phyloP scores from a whole-genome alignment of 768 basidiomycete species.

The Glaciozyma martinii region DNA sequence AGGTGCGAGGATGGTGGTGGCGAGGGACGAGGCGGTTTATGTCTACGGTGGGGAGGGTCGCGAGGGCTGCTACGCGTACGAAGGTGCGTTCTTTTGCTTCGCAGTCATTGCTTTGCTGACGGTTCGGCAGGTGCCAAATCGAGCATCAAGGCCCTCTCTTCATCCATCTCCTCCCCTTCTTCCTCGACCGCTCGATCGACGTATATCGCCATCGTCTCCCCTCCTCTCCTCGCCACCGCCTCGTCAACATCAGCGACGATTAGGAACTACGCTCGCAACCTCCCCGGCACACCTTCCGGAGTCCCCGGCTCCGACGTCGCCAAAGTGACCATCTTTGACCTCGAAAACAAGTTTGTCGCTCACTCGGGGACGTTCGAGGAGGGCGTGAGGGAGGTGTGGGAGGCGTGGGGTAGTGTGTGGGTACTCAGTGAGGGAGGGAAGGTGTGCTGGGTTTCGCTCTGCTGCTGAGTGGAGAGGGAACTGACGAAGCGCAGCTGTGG shows the following conservation, averaged over 20 bases:
- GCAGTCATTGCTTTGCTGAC: neutral
- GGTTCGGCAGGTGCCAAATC: constrained; percentile 30
- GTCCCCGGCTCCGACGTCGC: constrained; percentile 11
- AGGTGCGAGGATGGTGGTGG: constrained; percentile 55
- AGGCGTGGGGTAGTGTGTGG: constrained; percentile 70
- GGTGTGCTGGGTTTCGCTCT: constrained; percentile 43
- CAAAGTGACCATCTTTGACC: constrained; percentile 69
- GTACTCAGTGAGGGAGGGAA: constrained; percentile 68
- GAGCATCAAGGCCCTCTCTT: constrained; percentile 14
- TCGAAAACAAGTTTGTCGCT: constrained; percentile 81
- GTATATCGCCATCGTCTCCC: constrained; percentile 82
- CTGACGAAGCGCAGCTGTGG: constrained; percentile 30
- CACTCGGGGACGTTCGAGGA: constrained; percentile 71
- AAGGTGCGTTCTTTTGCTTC: constrained; percentile 50
- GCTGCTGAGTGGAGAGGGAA: neutral
- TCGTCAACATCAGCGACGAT: constrained; percentile 64
- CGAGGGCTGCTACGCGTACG: constrained; percentile 79
- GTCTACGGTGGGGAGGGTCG: constrained; percentile 71
- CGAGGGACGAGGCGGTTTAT: constrained; percentile 85
- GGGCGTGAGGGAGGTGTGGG: constrained; percentile 74
- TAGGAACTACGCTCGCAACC: constrained; percentile 48
- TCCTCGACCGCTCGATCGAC: constrained; percentile 42
- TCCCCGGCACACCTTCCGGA: neutral
- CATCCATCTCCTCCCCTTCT: constrained; percentile 2
- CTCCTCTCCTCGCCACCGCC: constrained; percentile 62